Conservation (phyloP, 106 monocot genomes). For the Acorus calamus region DNA sequence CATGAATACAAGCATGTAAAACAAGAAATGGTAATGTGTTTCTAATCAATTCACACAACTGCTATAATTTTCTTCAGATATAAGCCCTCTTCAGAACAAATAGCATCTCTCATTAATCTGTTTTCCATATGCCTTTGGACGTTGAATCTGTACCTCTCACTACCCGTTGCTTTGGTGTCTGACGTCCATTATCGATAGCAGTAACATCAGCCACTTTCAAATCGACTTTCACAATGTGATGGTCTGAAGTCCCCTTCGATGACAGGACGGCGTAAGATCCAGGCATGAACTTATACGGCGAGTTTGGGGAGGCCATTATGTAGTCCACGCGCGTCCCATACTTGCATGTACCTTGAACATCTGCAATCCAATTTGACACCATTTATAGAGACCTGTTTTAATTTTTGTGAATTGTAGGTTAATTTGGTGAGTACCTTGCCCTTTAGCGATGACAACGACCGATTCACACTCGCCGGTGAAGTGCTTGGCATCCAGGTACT, state of each 20-base stretch:
- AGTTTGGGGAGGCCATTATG: slow-evolving; percentile 63
- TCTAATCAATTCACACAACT: too few species aligned
- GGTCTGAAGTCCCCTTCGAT: slow-evolving; percentile 78
- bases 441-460: slow-evolving; percentile 77
- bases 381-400: too few species aligned
- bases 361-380: slow-evolving; percentile 14
- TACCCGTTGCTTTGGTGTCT: slow-evolving; percentile 23
- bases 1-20: too few species aligned
- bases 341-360: slow-evolving; percentile 87
- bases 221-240: slow-evolving; percentile 80
- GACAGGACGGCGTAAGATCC: slow-evolving; percentile 76
- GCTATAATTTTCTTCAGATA: too few species aligned
- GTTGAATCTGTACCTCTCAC: slow-evolving; percentile 32
- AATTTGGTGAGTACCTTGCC: slow-evolving; percentile 45
- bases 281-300: slow-evolving; percentile 59
- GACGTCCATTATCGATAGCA: neutral
- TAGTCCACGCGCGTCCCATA: slow-evolving; percentile 81
- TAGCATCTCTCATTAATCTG: slow-evolving; percentile 1
- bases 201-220: slow-evolving; percentile 16
- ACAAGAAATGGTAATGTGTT: too few species aligned
- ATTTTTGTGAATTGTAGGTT: too few species aligned
- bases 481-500: slow-evolving; percentile 67
- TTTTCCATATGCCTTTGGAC: slow-evolving; percentile 41
- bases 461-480: slow-evolving; percentile 75
- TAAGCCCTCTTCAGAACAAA: too few species aligned